Percentiles rank a stretch among this genome's conserved stretches.
These are phyloP conservation scores for Torrubiella hemipterigena DNA, from an alignment of 2,329 filamentous ascomycete species.

Conservation along the genomic window DNA sequence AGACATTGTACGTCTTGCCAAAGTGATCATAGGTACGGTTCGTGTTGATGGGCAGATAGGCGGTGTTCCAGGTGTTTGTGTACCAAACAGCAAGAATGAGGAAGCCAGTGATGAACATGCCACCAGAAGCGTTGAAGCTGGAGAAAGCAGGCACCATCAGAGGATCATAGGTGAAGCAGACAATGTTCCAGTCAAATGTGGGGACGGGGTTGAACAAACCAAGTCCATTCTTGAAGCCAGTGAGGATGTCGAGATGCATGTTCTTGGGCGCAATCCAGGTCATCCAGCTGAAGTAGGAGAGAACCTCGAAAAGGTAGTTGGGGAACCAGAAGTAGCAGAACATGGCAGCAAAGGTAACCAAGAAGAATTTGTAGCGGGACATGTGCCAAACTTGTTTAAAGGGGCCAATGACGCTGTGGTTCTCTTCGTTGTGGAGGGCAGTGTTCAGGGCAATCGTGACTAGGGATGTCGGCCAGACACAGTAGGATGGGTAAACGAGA, in stretches of 20 bases:
- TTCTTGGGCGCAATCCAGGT: slow-evolving; percentile 32
- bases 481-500: slow-evolving; percentile 31
- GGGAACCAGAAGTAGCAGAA: slow-evolving; percentile 39
- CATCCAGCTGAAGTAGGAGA: slow-evolving; percentile 32
- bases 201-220: slow-evolving; percentile 30
- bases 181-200: slow-evolving; percentile 33
- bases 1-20: slow-evolving; percentile 36
- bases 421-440: slow-evolving; percentile 24
- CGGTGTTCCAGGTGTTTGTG: slow-evolving; percentile 31
- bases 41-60: slow-evolving; percentile 43
- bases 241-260: slow-evolving; percentile 13
- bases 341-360: slow-evolving; percentile 24
- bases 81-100: slow-evolving; percentile 35
- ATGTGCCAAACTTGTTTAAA: slow-evolving; percentile 20
- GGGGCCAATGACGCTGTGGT: slow-evolving; percentile 14
- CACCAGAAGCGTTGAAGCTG: slow-evolving; percentile 14
- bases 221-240: slow-evolving; percentile 17
- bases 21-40: slow-evolving; percentile 46
- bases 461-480: slow-evolving; percentile 34
- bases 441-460: slow-evolving; percentile 30
- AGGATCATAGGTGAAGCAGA: slow-evolving; percentile 8
- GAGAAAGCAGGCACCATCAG: slow-evolving; percentile 12
- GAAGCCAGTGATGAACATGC: slow-evolving; percentile 37
- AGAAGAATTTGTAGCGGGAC: slow-evolving; percentile 28
- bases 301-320: slow-evolving; percentile 28